Percentiles rank a stretch among this genome's conserved stretches.
Evolutionary conservation across 164 flowering plant species (phyloP).

Genomic region (Paratinospora sagittata): DNA sequence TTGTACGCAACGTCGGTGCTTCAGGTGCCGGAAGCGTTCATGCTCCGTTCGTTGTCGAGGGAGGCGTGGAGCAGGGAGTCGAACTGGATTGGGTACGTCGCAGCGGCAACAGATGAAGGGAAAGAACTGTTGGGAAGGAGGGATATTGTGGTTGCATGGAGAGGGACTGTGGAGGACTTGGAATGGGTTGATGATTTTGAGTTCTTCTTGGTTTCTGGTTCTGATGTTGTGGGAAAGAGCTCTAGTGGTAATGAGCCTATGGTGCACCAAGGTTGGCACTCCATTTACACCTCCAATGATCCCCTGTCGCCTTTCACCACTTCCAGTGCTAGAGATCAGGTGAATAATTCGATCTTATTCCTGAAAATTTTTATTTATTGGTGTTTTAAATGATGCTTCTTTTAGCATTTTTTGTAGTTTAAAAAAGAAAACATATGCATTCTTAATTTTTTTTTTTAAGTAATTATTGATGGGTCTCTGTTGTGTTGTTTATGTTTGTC

Average conservation of each 20-base stretch:
- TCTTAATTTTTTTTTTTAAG: no score
- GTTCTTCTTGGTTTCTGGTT: slow-evolving; percentile 25
- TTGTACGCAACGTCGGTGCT: slow-evolving; percentile 37
- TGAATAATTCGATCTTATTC: slow-evolving; percentile 4
- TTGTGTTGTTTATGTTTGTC: no score
- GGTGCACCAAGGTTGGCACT: slow-evolving; percentile 38
- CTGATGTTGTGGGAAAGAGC: slow-evolving; percentile 9
- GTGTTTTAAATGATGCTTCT: no score
- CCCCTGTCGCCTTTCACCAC: slow-evolving; percentile 31
- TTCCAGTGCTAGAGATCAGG: slow-evolving; percentile 49
- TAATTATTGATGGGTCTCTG: no score
- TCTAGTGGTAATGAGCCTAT: background rate
- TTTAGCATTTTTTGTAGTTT: no score
- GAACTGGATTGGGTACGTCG: slow-evolving; percentile 53
- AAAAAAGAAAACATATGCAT: no score
- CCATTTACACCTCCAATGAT: slow-evolving; percentile 38
- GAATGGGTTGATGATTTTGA: slow-evolving; percentile 41
- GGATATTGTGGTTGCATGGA: slow-evolving; percentile 46
- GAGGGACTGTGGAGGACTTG: slow-evolving; percentile 29
- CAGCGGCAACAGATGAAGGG: slow-evolving; percentile 56
- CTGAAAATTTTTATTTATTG: no score
- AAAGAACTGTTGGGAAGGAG: slow-evolving; percentile 33
- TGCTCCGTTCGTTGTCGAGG: slow-evolving; percentile 30
- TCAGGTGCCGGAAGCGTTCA: slow-evolving; percentile 32
- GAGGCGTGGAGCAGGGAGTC: slow-evolving; percentile 41